Evolutionary conservation across 2,329 filamentous ascomycete genomes (phyloP).

Genomic region (Mycosphaerella arachidis): DNA sequence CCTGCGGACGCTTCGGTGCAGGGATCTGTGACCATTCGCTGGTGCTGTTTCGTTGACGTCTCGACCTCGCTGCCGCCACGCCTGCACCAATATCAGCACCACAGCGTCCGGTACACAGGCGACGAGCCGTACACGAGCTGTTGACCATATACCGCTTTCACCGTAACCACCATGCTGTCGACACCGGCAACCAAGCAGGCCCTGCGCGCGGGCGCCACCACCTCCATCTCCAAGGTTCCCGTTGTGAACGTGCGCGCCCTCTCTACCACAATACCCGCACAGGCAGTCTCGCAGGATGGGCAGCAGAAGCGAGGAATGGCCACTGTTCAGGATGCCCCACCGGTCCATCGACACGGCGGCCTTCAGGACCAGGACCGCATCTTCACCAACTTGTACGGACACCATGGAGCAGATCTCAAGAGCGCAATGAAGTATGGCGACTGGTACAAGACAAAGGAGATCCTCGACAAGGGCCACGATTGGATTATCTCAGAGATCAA

Average conservation of each 20-base stretch:
- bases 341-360: conserved; percentile 71
- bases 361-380: conserved; percentile 96
- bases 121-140: conserved; percentile 22
- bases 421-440: conserved; percentile 96
- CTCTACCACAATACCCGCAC: conserved; percentile 22
- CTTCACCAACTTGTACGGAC: conserved; percentile 97
- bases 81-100: conserved; percentile 4
- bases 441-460: conserved; percentile 99
- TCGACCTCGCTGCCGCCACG: conserved; percentile 13
- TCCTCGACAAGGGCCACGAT: conserved; percentile 91
- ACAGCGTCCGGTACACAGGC: conserved; percentile 14
- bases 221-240: conserved; percentile 24
- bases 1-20: not conserved
- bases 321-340: conserved; percentile 48
- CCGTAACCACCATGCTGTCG: conserved; percentile 28
- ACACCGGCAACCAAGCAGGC: conserved; percentile 29
- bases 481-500: conserved; percentile 99
- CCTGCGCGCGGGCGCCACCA: conserved; percentile 26
- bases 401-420: conserved; percentile 85
- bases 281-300: conserved; percentile 28
- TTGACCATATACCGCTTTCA: conserved; percentile 4
- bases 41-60: conserved; percentile 5
- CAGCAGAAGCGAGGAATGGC: conserved; percentile 65
- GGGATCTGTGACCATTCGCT: conserved; percentile 1
- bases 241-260: conserved; percentile 28